These are phyloP conservation scores for Xylaria flabelliformis DNA, from an alignment of 495 filamentous ascomycete species.

Conservation along the genomic window DNA sequence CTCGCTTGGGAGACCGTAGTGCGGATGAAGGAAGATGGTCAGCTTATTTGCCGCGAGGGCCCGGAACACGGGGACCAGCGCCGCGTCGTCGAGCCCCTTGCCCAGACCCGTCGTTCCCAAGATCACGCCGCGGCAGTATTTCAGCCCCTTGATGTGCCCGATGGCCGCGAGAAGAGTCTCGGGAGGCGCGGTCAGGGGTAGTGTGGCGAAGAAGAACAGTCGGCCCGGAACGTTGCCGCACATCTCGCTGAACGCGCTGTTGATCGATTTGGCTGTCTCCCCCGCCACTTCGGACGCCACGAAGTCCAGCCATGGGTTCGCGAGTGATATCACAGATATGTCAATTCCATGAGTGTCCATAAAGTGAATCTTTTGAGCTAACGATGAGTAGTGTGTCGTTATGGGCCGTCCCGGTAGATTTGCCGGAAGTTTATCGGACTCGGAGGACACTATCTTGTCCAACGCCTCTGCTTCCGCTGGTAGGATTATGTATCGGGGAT, in stretches of 20 bases:
- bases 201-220: conserved; percentile 80
- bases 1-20: conserved; percentile 82
- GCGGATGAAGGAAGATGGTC: conserved; percentile 87
- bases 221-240: conserved; percentile 65
- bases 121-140: conserved; percentile 81
- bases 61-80: conserved; percentile 71
- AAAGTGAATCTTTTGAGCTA: conserved; percentile 77
- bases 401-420: conserved; percentile 69
- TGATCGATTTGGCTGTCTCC: conserved; percentile 68
- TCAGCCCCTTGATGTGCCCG: conserved; percentile 61
- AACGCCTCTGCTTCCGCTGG: conserved; percentile 67
- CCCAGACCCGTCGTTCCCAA: conserved; percentile 87
- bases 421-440: conserved; percentile 47
- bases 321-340: conserved; percentile 84
- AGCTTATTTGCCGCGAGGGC: conserved; percentile 68
- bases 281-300: conserved; percentile 67
- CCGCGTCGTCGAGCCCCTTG: conserved; percentile 78
- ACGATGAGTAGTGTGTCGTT: conserved; percentile 74
- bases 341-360: conserved; percentile 86
- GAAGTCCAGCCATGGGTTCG: conserved; percentile 97
- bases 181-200: conserved; percentile 75
- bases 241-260: conserved; percentile 74
- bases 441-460: conserved; percentile 45
- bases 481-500: conserved; percentile 81
- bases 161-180: conserved; percentile 70